These are phyloP conservation scores for Tetrastigma voinierianum DNA, from an alignment of 164 flowering plant genomes.

Conservation along the genomic window DNA sequence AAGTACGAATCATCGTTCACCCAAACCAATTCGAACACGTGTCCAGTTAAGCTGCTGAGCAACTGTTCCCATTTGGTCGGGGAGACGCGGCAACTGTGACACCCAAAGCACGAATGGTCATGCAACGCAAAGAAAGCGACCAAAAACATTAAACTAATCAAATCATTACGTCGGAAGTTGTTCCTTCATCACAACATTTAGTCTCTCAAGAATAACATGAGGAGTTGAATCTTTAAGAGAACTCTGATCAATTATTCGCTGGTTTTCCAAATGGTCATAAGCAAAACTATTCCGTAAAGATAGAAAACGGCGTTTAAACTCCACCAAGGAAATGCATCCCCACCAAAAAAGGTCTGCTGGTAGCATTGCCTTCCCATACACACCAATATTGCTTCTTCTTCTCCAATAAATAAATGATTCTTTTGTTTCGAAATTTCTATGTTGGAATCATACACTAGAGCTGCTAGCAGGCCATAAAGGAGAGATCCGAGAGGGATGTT, in stretches of 20 bases:
- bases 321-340: constrained; percentile 27
- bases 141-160: too few relatives aligned
- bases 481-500: constrained; percentile 36
- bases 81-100: too few relatives aligned
- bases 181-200: too few relatives aligned
- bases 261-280: constrained; percentile 22
- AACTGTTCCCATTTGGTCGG: too few relatives aligned
- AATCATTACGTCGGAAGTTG: too few relatives aligned
- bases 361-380: constrained; percentile 33
- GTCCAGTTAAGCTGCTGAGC: too few relatives aligned
- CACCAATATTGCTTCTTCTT: constrained; percentile 14
- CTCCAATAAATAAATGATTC: constrained; percentile 3
- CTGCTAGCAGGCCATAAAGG: constrained; percentile 33
- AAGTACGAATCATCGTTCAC: too few relatives aligned
- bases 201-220: too few relatives aligned
- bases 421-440: neutral
- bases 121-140: too few relatives aligned
- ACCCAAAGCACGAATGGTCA: too few relatives aligned
- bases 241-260: neutral
- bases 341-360: constrained; percentile 28
- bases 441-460: constrained; percentile 25
- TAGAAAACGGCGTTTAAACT: constrained; percentile 18
- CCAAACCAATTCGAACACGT: too few relatives aligned
- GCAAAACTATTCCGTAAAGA: constrained; percentile 27
- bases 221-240: neutral